Evolutionary conservation across 1,139 yeast genomes (phyloP).

Genomic region (Suhomyces guaymorum): DNA sequence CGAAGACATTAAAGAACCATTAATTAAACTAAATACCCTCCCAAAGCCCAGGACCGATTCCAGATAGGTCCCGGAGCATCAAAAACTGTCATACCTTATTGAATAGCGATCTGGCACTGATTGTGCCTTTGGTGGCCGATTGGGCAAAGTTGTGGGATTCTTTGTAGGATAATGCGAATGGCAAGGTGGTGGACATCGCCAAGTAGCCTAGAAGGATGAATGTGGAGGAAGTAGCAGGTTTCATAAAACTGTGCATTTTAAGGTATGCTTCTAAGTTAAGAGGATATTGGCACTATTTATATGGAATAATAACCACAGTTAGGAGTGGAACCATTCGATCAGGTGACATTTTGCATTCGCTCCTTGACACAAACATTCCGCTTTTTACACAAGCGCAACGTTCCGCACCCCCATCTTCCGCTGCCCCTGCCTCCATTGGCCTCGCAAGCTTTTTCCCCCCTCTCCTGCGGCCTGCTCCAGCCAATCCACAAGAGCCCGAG

Average conservation of each 20-base stretch:
- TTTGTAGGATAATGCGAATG: slow-evolving; percentile 45
- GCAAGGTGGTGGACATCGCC: slow-evolving; percentile 43
- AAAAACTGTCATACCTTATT: slow-evolving; percentile 31
- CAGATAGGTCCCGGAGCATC: slow-evolving; percentile 1
- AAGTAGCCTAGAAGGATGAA: slow-evolving; percentile 42
- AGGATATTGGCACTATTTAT: slow-evolving; percentile 6
- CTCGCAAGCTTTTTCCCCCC: too few relatives aligned
- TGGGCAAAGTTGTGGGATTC: slow-evolving; percentile 29
- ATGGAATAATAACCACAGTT: slow-evolving; percentile 9
- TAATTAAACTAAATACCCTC: neutral
- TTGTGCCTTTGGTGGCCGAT: slow-evolving; percentile 34
- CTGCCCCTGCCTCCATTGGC: neutral
- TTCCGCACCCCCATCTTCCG: neutral
- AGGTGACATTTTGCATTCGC: slow-evolving; percentile 11
- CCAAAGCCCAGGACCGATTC: neutral
- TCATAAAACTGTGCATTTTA: slow-evolving; percentile 10
- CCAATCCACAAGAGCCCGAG: too few relatives aligned
- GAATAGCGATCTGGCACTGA: slow-evolving; percentile 41
- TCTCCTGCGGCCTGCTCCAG: neutral
- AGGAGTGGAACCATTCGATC: slow-evolving; percentile 11
- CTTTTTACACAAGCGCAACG: slow-evolving; percentile 1
- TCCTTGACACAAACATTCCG: slow-evolving; percentile 2
- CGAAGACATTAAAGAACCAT: too few relatives aligned
- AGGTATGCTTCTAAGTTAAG: neutral
- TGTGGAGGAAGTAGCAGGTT: slow-evolving; percentile 21